Conservation (phyloP, 139 green algal species). For the Microglena sp. region DNA sequence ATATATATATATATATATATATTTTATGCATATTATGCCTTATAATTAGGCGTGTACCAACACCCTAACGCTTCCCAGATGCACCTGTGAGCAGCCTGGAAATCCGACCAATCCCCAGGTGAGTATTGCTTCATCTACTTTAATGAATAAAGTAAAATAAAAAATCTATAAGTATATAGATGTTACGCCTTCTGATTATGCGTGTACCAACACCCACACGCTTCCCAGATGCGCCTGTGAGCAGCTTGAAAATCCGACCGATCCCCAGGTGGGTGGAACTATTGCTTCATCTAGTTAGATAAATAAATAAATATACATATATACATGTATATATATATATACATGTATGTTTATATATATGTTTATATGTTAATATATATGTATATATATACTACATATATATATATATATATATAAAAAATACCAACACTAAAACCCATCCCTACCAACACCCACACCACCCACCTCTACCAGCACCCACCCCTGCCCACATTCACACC, state of each 20-base stretch:
- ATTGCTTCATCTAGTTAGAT: neutral
- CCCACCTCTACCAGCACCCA: neutral
- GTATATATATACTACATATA: too few relatives aligned
- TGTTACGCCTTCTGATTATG: too few relatives aligned
- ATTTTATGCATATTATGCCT: too few relatives aligned
- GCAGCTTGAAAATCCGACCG: conserved; percentile 25
- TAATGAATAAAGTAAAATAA: neutral
- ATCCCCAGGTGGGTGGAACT: conserved; percentile 24
- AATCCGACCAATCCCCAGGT: conserved; percentile 27
- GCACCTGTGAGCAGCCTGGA: conserved; percentile 21
- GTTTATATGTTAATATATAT: too few relatives aligned
- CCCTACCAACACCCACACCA: neutral
- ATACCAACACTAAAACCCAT: too few relatives aligned
- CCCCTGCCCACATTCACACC: neutral
- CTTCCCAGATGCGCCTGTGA: conserved; percentile 17
- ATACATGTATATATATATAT: too few relatives aligned
- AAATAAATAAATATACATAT: neutral
- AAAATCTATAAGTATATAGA: too few relatives aligned
- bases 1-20: too few relatives aligned
- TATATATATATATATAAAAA: too few relatives aligned
- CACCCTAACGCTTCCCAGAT: conserved; percentile 12
- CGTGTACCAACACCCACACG: too few relatives aligned
- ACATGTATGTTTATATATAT: too few relatives aligned
- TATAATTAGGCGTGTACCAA: too few relatives aligned
- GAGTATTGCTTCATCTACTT: neutral